phyloP scores from a whole-genome alignment of 768 basidiomycete species.

The Fibroporia radiculosa region DNA sequence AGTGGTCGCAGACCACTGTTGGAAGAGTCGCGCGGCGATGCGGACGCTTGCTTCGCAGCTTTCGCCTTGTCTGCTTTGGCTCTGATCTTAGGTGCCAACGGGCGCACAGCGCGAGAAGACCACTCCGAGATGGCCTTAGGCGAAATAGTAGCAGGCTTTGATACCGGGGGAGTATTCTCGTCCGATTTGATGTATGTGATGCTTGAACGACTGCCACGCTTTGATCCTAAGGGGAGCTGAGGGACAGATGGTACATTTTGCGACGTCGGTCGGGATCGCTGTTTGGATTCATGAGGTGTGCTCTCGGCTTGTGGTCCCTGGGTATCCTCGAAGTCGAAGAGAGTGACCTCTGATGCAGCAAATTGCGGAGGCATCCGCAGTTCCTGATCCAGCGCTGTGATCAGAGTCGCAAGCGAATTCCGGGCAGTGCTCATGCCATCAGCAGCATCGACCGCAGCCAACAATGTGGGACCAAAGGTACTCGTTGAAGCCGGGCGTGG shows the following conservation, averaged over 20 bases:
- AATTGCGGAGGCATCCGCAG: constrained; percentile 32
- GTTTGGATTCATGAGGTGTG: constrained; percentile 47
- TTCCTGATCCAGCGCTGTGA: constrained; percentile 24
- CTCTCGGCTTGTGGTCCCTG: constrained; percentile 51
- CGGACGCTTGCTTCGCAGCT: constrained; percentile 26
- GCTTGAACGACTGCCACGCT: constrained; percentile 40
- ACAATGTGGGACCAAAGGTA: constrained; percentile 26
- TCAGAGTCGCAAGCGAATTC: constrained; percentile 40
- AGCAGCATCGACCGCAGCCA: constrained; percentile 46
- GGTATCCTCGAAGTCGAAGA: constrained; percentile 38
- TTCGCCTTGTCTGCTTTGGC: constrained; percentile 42
- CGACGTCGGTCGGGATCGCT: constrained; percentile 15
- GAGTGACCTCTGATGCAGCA: constrained; percentile 52
- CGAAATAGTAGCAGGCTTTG: constrained; percentile 3
- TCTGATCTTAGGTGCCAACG: constrained; percentile 50
- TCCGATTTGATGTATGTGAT: constrained; percentile 61
- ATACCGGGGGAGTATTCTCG: constrained; percentile 22
- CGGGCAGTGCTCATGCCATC: constrained; percentile 42
- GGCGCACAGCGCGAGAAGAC: constrained; percentile 34
- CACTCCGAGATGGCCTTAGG: constrained; percentile 12
- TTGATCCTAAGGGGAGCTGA: constrained; percentile 13
- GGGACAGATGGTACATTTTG: constrained; percentile 20
- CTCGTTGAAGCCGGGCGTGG: constrained; percentile 9
- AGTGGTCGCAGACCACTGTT: constrained; percentile 50
- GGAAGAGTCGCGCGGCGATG: constrained; percentile 16